These are phyloP conservation scores for Amoeboaphelidium protococcarum DNA, from an alignment of 371 early-diverging fungal species.

Conservation along the genomic window DNA sequence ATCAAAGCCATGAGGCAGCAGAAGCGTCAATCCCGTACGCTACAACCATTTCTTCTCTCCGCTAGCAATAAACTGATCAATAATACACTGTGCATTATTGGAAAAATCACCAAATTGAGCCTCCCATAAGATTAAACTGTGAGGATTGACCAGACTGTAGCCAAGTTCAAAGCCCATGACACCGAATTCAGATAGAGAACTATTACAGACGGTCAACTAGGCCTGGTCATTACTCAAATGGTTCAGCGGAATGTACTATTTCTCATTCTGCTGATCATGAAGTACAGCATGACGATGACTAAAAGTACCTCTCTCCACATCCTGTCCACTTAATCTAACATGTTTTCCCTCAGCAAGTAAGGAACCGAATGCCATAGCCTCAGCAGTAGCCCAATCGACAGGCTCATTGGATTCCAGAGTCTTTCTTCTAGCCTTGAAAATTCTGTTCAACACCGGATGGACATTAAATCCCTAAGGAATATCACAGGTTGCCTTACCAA, in stretches of 20 bases:
- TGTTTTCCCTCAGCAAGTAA: conserved; percentile 67
- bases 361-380: conserved; percentile 73
- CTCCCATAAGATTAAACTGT: conserved; percentile 82
- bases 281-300: conserved; percentile 87
- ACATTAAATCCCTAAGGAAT: conserved; percentile 55
- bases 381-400: conserved; percentile 92
- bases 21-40: conserved; percentile 64
- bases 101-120: conserved; percentile 91
- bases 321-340: conserved; percentile 77
- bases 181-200: conserved; percentile 83
- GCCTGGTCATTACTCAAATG: conserved; percentile 41
- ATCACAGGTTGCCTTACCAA: conserved; percentile 49
- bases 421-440: conserved; percentile 57
- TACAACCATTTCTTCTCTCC: conserved; percentile 91
- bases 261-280: conserved; percentile 60
- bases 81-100: conserved; percentile 85
- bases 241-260: conserved; percentile 44
- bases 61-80: conserved; percentile 80
- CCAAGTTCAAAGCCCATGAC: conserved; percentile 87
- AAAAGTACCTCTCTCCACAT: conserved; percentile 94
- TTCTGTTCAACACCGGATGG: conserved; percentile 59
- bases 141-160: conserved; percentile 73
- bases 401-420: conserved; percentile 36
- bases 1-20: conserved; percentile 90
- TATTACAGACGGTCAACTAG: conserved; percentile 66